phyloP scores from a whole-genome alignment of 208 protist genomes.

The Acanthamoeba royreba region DNA sequence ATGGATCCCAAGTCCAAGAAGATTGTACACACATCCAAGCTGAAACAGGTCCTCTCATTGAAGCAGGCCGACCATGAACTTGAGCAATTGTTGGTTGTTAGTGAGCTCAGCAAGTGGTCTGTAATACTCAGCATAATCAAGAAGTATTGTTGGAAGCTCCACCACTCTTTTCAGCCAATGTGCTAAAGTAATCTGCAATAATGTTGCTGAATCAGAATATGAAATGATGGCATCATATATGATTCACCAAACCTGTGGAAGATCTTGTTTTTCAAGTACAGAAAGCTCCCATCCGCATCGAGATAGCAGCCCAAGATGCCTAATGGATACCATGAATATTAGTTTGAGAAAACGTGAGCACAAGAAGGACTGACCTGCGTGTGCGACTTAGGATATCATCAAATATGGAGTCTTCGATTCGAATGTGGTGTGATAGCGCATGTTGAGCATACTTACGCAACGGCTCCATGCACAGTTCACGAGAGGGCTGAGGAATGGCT shows the following conservation, averaged over 20 bases:
- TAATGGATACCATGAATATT: not conserved
- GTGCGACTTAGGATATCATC: not conserved
- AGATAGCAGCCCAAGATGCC: conserved; percentile 13
- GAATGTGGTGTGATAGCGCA: not conserved
- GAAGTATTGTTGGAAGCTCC: not conserved
- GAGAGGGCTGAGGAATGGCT: not conserved
- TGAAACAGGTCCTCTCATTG: conserved; percentile 23
- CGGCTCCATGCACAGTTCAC: not conserved
- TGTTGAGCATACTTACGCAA: not conserved
- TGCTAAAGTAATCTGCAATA: conserved; percentile 17
- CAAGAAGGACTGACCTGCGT: not conserved
- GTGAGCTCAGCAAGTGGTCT: not conserved
- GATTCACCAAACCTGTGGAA: not conserved
- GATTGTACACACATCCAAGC: not conserved
- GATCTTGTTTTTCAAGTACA: not conserved
- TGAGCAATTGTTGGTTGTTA: not conserved
- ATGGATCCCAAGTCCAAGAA: not conserved
- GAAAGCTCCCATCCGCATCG: not conserved
- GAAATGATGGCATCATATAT: too few relatives aligned
- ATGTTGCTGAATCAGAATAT: too few relatives aligned
- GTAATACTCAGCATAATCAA: not conserved
- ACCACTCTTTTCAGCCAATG: conserved; percentile 1
- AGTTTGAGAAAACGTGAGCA: not conserved
- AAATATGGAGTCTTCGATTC: not conserved
- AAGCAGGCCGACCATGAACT: not conserved